Evolutionary conservation across 306 rosid species (phyloP), one percentile per base, ranked within the genome.

Genomic region (Coriaria nepalensis): DNA sequence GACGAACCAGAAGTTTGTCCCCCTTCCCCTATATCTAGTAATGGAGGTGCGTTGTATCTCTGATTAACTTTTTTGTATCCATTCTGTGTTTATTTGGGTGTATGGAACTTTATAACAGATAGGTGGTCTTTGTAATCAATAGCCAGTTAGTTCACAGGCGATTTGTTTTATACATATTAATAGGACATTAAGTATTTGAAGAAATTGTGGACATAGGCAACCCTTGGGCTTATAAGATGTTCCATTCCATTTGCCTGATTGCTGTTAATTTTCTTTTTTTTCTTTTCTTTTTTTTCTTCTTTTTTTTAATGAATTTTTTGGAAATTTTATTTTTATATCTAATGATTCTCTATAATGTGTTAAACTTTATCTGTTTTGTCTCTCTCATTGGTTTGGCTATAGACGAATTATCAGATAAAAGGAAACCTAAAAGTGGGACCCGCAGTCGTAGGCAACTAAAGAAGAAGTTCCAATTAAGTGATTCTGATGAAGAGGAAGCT

Each of bases 401-500:
- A 75, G 94, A 67, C 33, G 74, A 68, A 52, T 52, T 44, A 42
- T 65, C 65, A 50, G 60, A 41, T 44, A 55, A 61, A 41, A 67
- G 61, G 9, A 68, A 53, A 57, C 61, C 55, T 36, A 69, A 61
- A 62, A 50, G 47, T 57, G 61, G 11, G 49, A 63, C 64, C 53
- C 40, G 44, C 15, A 46, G 56, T 8, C 48, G 6, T 13, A 61
- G 78, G 49, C 71, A 73, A 61, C 86, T 78, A 10, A 67, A 72
- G 56, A 87, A 64, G 75, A 78, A 50, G 61, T 74, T 55, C 57
- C 79, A 53, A 56, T n/a, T 58, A 42, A 59, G 77, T 49, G 90
- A 72, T 45, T 78, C 79, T 0, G 83, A 79, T 15, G 80, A 72
- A 37, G 76, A 77, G 47, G 67, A 8, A 42, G 33, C 11, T 66